Evolutionary conservation across 2,329 filamentous ascomycete genomes (phyloP).

Genomic region (Escovopsis sp.): DNA sequence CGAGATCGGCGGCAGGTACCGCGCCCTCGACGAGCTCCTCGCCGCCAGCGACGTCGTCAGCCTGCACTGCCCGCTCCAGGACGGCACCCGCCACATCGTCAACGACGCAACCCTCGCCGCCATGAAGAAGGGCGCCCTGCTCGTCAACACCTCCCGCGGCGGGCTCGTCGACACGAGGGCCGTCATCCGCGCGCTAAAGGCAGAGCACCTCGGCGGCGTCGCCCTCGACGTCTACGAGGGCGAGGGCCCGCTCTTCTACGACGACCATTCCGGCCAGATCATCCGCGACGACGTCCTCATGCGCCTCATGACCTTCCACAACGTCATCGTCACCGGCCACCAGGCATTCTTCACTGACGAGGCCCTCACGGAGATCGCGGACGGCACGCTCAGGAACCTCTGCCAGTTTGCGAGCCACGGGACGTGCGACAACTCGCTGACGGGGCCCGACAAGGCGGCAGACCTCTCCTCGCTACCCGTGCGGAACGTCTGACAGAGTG

Average conservation of each 20-base stretch:
- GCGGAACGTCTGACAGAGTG: constrained; percentile 11
- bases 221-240: constrained; percentile 57
- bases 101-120: constrained; percentile 34
- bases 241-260: constrained; percentile 49
- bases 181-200: constrained; percentile 47
- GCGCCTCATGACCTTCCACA: constrained; percentile 53
- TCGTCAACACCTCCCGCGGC: constrained; percentile 56
- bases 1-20: constrained; percentile 33
- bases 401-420: constrained; percentile 23
- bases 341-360: constrained; percentile 57
- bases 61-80: constrained; percentile 51
- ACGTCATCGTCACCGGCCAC: constrained; percentile 51
- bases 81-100: constrained; percentile 45
- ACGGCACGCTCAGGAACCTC: constrained; percentile 43
- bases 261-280: constrained; percentile 48
- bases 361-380: constrained; percentile 48
- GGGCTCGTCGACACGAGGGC: constrained; percentile 46
- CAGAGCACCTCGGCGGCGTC: constrained; percentile 42
- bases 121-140: constrained; percentile 45
- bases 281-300: constrained; percentile 53
- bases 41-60: constrained; percentile 44
- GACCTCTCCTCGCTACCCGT: constrained; percentile 7
- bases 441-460: constrained; percentile 9
- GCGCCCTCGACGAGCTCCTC: constrained; percentile 39
- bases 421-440: constrained; percentile 22